Conservation (phyloP, 768 basidiomycete species). For the Xerocomellus dryophilus region DNA sequence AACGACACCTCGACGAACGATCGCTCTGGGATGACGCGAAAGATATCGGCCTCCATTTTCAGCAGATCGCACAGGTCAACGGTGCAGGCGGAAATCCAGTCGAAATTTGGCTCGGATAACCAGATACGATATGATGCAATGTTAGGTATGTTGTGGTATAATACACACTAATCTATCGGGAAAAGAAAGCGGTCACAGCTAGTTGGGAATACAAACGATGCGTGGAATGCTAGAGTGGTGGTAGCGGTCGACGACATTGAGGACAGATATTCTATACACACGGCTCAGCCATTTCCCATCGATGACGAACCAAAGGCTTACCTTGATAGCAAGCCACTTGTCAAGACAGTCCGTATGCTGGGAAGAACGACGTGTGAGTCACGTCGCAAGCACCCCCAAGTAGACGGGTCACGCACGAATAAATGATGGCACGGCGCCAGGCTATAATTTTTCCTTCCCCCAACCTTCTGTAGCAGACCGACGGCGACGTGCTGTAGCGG, state of each 20-base stretch:
- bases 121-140: not conserved
- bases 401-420: slow-evolving; percentile 54
- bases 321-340: slow-evolving; percentile 80
- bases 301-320: slow-evolving; percentile 17
- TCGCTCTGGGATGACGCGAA: slow-evolving; percentile 64
- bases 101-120: slow-evolving; percentile 65
- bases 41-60: slow-evolving; percentile 53
- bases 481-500: slow-evolving; percentile 35
- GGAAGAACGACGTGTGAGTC: not conserved
- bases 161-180: not conserved
- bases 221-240: slow-evolving; percentile 53
- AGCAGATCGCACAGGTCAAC: slow-evolving; percentile 46
- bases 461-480: slow-evolving; percentile 38
- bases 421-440: slow-evolving; percentile 87
- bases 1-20: slow-evolving; percentile 75
- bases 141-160: slow-evolving; percentile 10
- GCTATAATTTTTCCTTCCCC: slow-evolving; percentile 66
- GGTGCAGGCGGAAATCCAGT: slow-evolving; percentile 66
- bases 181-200: not conserved
- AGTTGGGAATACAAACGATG: slow-evolving; percentile 1
- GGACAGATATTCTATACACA: slow-evolving; percentile 77
- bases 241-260: slow-evolving; percentile 81
- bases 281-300: not conserved
- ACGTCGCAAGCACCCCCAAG: not conserved
- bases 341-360: slow-evolving; percentile 88